These are phyloP conservation scores for Globisporangium paroecandrum DNA, from an alignment of 352 stramenopile genomes.

Conservation along the genomic window DNA sequence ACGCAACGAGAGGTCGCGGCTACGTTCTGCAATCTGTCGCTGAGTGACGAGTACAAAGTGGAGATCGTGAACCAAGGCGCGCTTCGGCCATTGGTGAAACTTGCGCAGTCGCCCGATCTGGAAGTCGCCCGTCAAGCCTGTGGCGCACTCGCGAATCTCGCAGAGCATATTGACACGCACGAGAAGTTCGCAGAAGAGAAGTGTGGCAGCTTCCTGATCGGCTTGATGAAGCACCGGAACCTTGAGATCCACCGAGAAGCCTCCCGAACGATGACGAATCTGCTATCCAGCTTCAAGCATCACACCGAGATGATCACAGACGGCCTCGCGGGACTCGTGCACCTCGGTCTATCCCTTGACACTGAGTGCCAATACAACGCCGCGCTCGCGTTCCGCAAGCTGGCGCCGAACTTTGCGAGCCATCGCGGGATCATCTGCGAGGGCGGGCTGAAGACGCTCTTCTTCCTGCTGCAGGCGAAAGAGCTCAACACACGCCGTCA, in stretches of 20 bases:
- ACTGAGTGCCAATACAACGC: slow-evolving; percentile 94
- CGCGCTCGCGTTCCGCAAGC: slow-evolving; percentile 92
- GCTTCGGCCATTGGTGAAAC: slow-evolving; percentile 74
- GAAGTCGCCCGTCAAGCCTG: slow-evolving; percentile 92
- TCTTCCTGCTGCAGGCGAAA: slow-evolving; percentile 88
- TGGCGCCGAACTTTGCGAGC: slow-evolving; percentile 89
- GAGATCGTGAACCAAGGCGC: slow-evolving; percentile 83
- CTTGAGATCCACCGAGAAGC: slow-evolving; percentile 94
- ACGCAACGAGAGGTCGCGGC: slow-evolving; percentile 93
- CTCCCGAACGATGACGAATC: slow-evolving; percentile 89
- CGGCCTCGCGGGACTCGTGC: slow-evolving; percentile 88
- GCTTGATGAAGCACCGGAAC: slow-evolving; percentile 78
- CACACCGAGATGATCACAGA: slow-evolving; percentile 90
- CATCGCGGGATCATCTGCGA: slow-evolving; percentile 86
- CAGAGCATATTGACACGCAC: slow-evolving; percentile 93
- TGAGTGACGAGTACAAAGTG: slow-evolving; percentile 91
- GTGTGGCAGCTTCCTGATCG: slow-evolving; percentile 72
- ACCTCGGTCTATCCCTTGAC: slow-evolving; percentile 88
- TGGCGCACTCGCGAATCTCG: slow-evolving; percentile 92
- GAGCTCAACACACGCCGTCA: slow-evolving; percentile 92
- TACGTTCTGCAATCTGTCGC: slow-evolving; percentile 92
- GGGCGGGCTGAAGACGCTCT: slow-evolving; percentile 89
- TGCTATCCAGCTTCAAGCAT: slow-evolving; percentile 91
- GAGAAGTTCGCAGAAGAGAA: slow-evolving; percentile 73
- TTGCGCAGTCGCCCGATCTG: slow-evolving; percentile 88